Evolutionary conservation across 2,329 filamentous ascomycete genomes (phyloP), one percentile per base, ranked within the genome.

Genomic region (Sarocladiaceae sp.): DNA sequence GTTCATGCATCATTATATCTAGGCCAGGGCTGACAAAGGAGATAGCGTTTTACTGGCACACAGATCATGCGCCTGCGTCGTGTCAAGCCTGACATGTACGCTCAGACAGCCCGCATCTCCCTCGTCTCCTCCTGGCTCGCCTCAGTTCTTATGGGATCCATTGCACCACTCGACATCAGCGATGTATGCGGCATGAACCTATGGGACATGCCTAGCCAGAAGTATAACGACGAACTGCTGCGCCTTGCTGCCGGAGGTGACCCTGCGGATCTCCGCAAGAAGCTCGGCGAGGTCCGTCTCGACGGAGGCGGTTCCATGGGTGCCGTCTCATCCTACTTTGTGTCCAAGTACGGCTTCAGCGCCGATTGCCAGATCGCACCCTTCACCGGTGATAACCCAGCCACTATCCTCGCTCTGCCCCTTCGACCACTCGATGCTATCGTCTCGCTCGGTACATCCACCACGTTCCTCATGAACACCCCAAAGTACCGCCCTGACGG

Each of bases 141-240:
- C 2, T 96, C 91, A 0, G 64, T 97, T 13, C 85, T 98, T 62
- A 74, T 96, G 12, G 93, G 93, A 45, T 70, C 74, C 51, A 76
- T 96, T 50, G 91, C 93, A 0, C 88, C 90, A 1, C 83, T 96
- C 53, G 93, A 98, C 61, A 90, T 95, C 54, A 85, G 85, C 57
- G 93, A 98, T 66, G 90, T 91, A 19, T 95, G 89, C 57, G 93
- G 93, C 44, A 95, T 95, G 84, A 95, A 97, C 61, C 72, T 98
- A 6, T 97, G 89, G 88, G 88, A 97, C 57, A 89, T 97, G 51
- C 71, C 80, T 50, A 72, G 75, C 16, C 80, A 85, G 51, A 62
- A 66, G 16, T 97, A 88, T 81, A 82, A 84, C 52, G 78, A 89
- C 46, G 68, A 77, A 15, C 76, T 96, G 1, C 77, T 98, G 15